Conservation (phyloP, 306 rosid species). For the Canavalia gladiata region DNA sequence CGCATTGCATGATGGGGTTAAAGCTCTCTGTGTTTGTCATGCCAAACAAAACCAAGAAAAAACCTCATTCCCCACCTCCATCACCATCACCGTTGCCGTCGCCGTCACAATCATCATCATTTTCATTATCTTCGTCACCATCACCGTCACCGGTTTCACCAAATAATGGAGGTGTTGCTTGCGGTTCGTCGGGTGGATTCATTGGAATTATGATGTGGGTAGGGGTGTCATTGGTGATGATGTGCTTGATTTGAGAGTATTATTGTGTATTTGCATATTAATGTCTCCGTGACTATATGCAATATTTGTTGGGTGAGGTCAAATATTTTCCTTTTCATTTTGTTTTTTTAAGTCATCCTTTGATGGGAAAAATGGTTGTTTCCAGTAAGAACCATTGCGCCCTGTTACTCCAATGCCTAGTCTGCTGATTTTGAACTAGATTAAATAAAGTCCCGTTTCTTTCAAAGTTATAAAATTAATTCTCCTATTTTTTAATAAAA, state of each 20-base stretch:
- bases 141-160: not conserved
- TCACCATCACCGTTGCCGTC: not conserved
- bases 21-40: slow-evolving; percentile 45
- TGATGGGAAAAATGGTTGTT: not conserved
- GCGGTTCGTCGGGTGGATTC: not conserved
- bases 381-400: not conserved
- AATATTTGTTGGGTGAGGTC: not conserved
- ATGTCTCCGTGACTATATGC: not conserved
- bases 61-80: not conserved
- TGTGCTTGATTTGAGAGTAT: not conserved
- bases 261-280: not conserved
- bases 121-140: not conserved
- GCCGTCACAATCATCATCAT: not conserved
- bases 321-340: not conserved
- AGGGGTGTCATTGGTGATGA: slow-evolving; percentile 30
- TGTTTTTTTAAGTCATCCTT: not conserved
- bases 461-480: no score
- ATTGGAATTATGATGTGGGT: not conserved
- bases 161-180: not conserved
- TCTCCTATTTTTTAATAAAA: no score
- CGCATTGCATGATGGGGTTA: slow-evolving; percentile 45
- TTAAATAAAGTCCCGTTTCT: no score
- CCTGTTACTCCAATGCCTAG: not conserved
- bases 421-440: no score
- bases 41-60: not conserved